Base-by-base conservation (phyloP, 108 stramenopile species). In the Chaetoceros muelleri region DNA sequence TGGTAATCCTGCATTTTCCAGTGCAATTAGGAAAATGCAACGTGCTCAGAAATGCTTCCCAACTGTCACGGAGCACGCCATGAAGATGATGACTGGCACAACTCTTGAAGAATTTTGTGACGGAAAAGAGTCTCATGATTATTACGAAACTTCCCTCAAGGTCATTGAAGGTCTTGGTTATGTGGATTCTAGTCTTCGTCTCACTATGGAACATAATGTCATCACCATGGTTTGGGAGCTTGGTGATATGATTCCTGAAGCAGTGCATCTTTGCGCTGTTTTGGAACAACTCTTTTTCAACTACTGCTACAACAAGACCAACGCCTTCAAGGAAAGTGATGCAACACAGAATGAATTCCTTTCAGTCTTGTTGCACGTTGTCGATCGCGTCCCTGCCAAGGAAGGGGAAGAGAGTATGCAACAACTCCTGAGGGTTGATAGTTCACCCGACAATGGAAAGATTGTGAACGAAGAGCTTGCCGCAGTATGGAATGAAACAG, bases 151-250 rank as follows among this genome's bases (percentile, higher is more conserved):
- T n/a, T 85, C 90, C 23, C 46, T 71, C 44, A 70, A 76, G 46
- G 75, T 87, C 44, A 64, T 89, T 48, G 61, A 71, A 50, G 75
- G 82, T 20, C 81, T 92, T 50, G 94, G 87, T 17, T 88, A 81
- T 57, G 78, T 90, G 27, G 69, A 88, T 48, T 71, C 66, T 10
- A 80, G 82, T 48, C 57, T 63, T 54, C 81, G 74, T 45, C 75
- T 90, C 48, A 83, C 80, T n/a, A 82, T 88, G 84, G 87, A 89
- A 44, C 93, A 90, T 75, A 90, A 90, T 58, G 79, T 82, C 18
- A 34, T 88, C 50, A 71, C 83, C 2, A 82, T 84, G 80, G 81
- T 90, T 24, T 86, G 84, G 66, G 93, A 94, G 65, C 76, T 94
- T 75, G 67, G 81, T 61, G 79, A 89, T 8, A 78, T 73, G 52